Evolutionary conservation across 148 eudicot genomes (phyloP).

Genomic region (Hydrangea macrophylla): DNA sequence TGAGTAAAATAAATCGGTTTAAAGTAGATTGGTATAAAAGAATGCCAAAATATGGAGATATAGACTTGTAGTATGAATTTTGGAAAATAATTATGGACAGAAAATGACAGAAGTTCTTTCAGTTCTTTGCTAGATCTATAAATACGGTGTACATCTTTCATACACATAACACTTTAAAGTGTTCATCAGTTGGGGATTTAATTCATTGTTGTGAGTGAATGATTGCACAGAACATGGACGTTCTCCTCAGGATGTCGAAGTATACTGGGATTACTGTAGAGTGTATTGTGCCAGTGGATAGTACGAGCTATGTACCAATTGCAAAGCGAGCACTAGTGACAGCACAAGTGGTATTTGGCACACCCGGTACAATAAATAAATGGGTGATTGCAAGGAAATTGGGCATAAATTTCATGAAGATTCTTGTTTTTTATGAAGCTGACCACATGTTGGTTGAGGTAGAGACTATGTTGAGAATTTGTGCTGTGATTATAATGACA

Average conservation of each 20-base stretch:
- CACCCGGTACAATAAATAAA: slow-evolving; percentile 74
- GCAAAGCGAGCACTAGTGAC: slow-evolving; percentile 51
- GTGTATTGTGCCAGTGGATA: slow-evolving; percentile 62
- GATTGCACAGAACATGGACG: slow-evolving; percentile 72
- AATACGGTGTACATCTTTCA: too few species aligned
- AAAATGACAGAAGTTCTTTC: too few species aligned
- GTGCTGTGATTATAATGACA: not conserved
- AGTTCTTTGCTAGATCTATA: too few species aligned
- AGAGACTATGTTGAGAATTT: not conserved
- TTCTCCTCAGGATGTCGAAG: slow-evolving; percentile 75
- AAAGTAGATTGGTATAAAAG: too few species aligned
- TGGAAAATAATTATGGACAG: too few species aligned
- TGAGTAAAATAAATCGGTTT: too few species aligned
- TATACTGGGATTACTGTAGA: slow-evolving; percentile 72
- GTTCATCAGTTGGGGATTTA: not conserved
- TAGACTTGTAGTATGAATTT: too few species aligned
- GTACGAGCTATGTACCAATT: slow-evolving; percentile 46
- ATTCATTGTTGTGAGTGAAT: slow-evolving; percentile 9
- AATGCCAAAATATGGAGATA: too few species aligned
- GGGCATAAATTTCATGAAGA: slow-evolving; percentile 59
- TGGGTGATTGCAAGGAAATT: slow-evolving; percentile 55
- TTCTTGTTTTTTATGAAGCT: slow-evolving; percentile 95
- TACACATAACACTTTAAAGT: too few species aligned
- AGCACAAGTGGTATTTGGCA: slow-evolving; percentile 80
- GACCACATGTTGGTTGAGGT: slow-evolving; percentile 96